phyloP scores from a whole-genome alignment of 108 stramenopile genomes.

The Stephanodiscus minutulus region DNA sequence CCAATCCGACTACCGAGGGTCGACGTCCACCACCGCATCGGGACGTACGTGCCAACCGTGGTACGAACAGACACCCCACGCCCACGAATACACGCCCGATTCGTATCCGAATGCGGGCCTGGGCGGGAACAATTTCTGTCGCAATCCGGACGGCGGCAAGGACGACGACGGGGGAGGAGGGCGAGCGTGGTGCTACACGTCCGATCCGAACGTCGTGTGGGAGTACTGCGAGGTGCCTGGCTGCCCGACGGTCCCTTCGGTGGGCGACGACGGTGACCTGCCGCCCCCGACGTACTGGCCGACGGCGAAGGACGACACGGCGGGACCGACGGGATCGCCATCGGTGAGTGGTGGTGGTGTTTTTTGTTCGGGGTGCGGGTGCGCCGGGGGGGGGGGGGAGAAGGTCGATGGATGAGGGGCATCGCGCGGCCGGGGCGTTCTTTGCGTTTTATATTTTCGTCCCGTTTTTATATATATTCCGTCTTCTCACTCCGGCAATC shows the following conservation, averaged over 20 bases:
- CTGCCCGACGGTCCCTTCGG: constrained; percentile 13
- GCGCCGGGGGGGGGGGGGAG: too few relatives aligned
- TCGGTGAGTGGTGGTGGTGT: background rate
- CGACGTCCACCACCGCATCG: constrained; percentile 4
- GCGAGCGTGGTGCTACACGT: constrained; percentile 33
- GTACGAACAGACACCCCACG: constrained; percentile 7
- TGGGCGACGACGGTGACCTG: background rate
- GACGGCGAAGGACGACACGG: background rate
- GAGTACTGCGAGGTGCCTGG: constrained; percentile 30
- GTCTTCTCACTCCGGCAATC: background rate
- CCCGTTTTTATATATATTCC: background rate
- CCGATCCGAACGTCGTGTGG: constrained; percentile 17
- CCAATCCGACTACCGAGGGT: constrained; percentile 20
- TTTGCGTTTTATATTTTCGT: background rate
- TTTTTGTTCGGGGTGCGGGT: background rate
- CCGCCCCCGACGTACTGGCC: background rate
- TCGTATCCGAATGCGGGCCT: constrained; percentile 5
- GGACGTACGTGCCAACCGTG: constrained; percentile 16
- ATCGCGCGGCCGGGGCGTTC: too few relatives aligned
- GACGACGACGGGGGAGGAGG: background rate
- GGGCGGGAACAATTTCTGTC: constrained; percentile 15
- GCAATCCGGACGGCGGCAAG: constrained; percentile 19
- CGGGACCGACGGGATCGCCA: background rate
- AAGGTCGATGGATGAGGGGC: too few relatives aligned
- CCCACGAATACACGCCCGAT: constrained; percentile 2